A percentile compares a stretch with the other conserved stretches of the same genome.
These are phyloP conservation scores for Pythium grandisporangium DNA, from an alignment of 352 stramenopile genomes.

Conservation along the genomic window DNA sequence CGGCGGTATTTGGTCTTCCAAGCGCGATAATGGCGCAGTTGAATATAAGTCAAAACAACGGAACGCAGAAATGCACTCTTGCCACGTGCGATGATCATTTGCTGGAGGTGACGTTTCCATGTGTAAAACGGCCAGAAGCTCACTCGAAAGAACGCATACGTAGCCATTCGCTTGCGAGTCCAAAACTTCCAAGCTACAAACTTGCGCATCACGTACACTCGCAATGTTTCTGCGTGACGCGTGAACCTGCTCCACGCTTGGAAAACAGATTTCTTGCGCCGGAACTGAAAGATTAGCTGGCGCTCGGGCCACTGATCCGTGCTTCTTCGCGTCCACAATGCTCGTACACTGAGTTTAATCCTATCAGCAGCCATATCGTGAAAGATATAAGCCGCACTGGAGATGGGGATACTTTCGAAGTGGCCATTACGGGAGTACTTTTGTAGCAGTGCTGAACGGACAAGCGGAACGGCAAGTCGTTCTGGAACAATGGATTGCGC, in stretches of 20 bases:
- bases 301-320: conserved; percentile 21
- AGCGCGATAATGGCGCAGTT: conserved; percentile 25
- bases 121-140: conserved; percentile 53
- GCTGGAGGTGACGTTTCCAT: conserved; percentile 34
- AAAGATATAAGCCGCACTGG: conserved; percentile 20
- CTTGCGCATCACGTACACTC: conserved; percentile 20
- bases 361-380: conserved; percentile 20
- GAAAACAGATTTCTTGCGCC: conserved; percentile 21
- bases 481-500: conserved; percentile 12
- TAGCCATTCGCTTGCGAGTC: conserved; percentile 4
- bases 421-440: conserved; percentile 77
- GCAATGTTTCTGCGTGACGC: conserved; percentile 11
- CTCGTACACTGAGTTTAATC: conserved; percentile 16
- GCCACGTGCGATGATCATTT: conserved; percentile 21
- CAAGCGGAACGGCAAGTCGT: conserved; percentile 31
- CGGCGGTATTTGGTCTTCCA: conserved; percentile 11
- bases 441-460: conserved; percentile 55
- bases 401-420: conserved; percentile 30
- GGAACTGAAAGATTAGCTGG: conserved; percentile 19
- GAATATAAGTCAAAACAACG: conserved; percentile 21
- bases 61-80: conserved; percentile 25
- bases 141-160: conserved; percentile 23
- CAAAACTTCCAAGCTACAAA: conserved; percentile 26
- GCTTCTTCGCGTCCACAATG: conserved; percentile 10
- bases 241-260: conserved; percentile 16